Evolutionary conservation across 2,329 filamentous ascomycete genomes (phyloP).

Genomic region (Aspergillus sp.): DNA sequence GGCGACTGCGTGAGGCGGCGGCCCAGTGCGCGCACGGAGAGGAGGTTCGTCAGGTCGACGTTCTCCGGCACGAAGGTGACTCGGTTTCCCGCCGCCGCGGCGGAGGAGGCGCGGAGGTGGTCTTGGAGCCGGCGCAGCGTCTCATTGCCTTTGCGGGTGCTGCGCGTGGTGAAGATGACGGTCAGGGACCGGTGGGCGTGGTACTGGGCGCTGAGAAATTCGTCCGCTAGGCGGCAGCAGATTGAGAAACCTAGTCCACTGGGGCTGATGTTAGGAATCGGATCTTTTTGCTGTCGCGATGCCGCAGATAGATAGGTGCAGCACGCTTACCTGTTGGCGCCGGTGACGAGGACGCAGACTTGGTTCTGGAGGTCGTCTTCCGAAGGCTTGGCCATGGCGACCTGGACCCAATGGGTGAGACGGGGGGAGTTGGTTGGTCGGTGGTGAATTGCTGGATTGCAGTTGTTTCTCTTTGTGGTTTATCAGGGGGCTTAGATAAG

Average conservation of each 20-base stretch:
- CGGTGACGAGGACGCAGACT: constrained; percentile 68
- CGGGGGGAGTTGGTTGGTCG: no score
- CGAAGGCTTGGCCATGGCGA: background rate
- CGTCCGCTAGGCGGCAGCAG: constrained; percentile 81
- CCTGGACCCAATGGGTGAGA: background rate
- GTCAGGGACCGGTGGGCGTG: constrained; percentile 65
- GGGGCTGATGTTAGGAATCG: constrained; percentile 15
- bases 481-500: no score
- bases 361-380: constrained; percentile 18
- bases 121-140: constrained; percentile 65
- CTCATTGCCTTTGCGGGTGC: constrained; percentile 68
- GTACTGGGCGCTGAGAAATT: constrained; percentile 72
- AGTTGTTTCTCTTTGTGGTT: no score
- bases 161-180: constrained; percentile 81
- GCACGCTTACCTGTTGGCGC: constrained; percentile 75
- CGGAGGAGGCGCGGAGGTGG: constrained; percentile 54
- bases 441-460: no score
- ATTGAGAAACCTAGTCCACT: constrained; percentile 87
- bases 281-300: background rate
- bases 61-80: constrained; percentile 56
- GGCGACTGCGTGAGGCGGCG: constrained; percentile 45
- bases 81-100: constrained; percentile 28
- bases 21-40: constrained; percentile 55
- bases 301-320: background rate
- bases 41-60: constrained; percentile 57